These are phyloP conservation scores for Globisporangium rhizosaccharum DNA, from an alignment of 352 stramenopile species.

Conservation along the genomic window DNA sequence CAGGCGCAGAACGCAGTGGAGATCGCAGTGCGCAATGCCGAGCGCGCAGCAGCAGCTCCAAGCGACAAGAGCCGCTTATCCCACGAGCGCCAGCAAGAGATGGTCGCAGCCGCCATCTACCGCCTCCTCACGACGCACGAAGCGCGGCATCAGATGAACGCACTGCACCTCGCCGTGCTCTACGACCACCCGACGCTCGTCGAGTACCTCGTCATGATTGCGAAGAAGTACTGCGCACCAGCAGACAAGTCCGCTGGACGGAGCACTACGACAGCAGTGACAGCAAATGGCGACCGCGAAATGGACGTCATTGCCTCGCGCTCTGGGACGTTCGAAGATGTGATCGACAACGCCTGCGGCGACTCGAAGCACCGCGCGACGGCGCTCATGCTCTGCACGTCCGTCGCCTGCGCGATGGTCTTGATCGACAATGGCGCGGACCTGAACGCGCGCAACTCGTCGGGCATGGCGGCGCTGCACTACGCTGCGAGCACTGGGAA, in stretches of 20 bases:
- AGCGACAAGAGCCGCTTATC: neutral
- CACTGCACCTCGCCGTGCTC: conserved; percentile 59
- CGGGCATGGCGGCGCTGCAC: conserved; percentile 75
- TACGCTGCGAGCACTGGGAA: conserved; percentile 79
- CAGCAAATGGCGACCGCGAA: conserved; percentile 10
- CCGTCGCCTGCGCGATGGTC: conserved; percentile 48
- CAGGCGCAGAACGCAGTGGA: conserved; percentile 64
- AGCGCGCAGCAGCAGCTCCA: conserved; percentile 13
- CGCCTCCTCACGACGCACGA: conserved; percentile 62
- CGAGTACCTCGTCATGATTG: conserved; percentile 43
- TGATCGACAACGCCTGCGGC: conserved; percentile 50
- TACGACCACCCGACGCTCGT: conserved; percentile 73
- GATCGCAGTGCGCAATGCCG: conserved; percentile 38
- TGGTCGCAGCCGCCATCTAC: conserved; percentile 22
- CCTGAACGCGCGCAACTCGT: conserved; percentile 55
- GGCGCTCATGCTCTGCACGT: conserved; percentile 71
- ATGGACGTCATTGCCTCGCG: conserved; percentile 5
- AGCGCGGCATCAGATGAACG: conserved; percentile 70
- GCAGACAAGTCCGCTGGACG: conserved; percentile 11
- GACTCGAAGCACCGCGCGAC: conserved; percentile 69
- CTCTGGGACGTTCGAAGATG: conserved; percentile 22
- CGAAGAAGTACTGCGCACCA: conserved; percentile 34
- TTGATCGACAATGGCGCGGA: conserved; percentile 54
- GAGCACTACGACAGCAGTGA: neutral
- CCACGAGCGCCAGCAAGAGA: neutral